Evolutionary conservation across 768 basidiomycete species (phyloP).

Genomic region (Stropharia rugosoannulata): DNA sequence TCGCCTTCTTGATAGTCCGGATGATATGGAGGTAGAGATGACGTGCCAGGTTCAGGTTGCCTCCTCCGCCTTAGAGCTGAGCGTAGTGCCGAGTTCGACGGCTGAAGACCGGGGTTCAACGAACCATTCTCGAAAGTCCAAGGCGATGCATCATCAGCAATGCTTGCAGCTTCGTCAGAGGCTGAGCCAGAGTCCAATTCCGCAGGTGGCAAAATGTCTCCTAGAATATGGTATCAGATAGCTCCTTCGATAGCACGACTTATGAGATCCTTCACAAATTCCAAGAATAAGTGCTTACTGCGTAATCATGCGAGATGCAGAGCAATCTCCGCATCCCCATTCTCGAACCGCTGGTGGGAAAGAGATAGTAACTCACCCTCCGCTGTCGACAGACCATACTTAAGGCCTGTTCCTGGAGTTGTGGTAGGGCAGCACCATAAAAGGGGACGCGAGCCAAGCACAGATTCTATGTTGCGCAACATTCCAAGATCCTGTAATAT

Average conservation of each 20-base stretch:
- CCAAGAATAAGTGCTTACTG: conserved; percentile 14
- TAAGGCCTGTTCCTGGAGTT: conserved; percentile 70
- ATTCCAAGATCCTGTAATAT: conserved; percentile 73
- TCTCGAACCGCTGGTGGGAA: conserved; percentile 16
- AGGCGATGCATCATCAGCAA: conserved; percentile 60
- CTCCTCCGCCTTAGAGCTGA: conserved; percentile 18
- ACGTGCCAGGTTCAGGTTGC: conserved; percentile 31
- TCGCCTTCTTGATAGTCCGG: conserved; percentile 55
- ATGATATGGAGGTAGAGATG: conserved; percentile 72
- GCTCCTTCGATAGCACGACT: neutral
- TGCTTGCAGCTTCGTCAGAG: conserved; percentile 31
- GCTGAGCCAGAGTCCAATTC: conserved; percentile 50
- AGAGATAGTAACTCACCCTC: conserved; percentile 75
- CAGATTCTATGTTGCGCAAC: conserved; percentile 68
- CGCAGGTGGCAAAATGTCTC: conserved; percentile 67
- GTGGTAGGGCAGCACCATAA: conserved; percentile 84
- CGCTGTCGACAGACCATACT: conserved; percentile 66
- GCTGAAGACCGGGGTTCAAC: conserved; percentile 73
- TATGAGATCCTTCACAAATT: neutral
- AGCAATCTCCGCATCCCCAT: conserved; percentile 11
- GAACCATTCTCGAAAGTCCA: conserved; percentile 84
- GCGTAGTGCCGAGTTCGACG: conserved; percentile 50
- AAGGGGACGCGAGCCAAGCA: conserved; percentile 73
- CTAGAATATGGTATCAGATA: conserved; percentile 17
- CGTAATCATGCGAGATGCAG: conserved; percentile 18